These are phyloP conservation scores for Xylaria sp. DNA, from an alignment of 2,329 filamentous ascomycete species.

Conservation along the genomic window DNA sequence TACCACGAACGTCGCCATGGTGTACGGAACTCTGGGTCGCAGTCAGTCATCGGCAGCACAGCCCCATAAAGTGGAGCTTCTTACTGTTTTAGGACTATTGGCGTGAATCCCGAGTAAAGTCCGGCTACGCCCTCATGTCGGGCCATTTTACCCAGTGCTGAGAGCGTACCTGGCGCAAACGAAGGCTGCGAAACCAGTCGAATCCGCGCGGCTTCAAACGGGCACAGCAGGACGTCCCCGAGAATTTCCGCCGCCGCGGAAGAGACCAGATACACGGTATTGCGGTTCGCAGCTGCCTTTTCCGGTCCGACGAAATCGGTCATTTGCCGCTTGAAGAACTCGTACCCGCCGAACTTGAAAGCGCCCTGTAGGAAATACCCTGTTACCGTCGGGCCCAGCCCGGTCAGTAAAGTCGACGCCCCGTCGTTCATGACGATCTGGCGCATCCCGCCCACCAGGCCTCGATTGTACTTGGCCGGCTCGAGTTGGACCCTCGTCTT, in stretches of 20 bases:
- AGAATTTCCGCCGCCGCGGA: conserved; percentile 31
- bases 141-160: conserved; percentile 26
- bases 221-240: conserved; percentile 31
- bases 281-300: conserved; percentile 26
- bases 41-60: conserved; percentile 1
- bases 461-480: conserved; percentile 29
- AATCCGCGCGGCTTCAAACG: conserved; percentile 33
- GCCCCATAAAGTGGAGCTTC: neutral
- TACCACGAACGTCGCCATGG: conserved; percentile 32
- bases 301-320: conserved; percentile 30
- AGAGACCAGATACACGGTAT: conserved; percentile 30
- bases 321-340: conserved; percentile 31
- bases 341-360: conserved; percentile 34
- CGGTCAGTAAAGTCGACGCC: conserved; percentile 29
- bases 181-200: conserved; percentile 31
- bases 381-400: conserved; percentile 30
- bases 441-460: conserved; percentile 28
- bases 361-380: conserved; percentile 35
- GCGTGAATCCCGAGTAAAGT: conserved; percentile 32
- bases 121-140: conserved; percentile 29
- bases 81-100: conserved; percentile 34
- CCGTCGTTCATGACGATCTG: conserved; percentile 27
- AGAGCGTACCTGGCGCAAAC: conserved; percentile 26
- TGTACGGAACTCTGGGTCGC: conserved; percentile 29
- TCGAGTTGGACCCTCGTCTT: conserved; percentile 33